Evolutionary conservation across 495 filamentous ascomycete species (phyloP).

Genomic region (Aspergillus ostianus): DNA sequence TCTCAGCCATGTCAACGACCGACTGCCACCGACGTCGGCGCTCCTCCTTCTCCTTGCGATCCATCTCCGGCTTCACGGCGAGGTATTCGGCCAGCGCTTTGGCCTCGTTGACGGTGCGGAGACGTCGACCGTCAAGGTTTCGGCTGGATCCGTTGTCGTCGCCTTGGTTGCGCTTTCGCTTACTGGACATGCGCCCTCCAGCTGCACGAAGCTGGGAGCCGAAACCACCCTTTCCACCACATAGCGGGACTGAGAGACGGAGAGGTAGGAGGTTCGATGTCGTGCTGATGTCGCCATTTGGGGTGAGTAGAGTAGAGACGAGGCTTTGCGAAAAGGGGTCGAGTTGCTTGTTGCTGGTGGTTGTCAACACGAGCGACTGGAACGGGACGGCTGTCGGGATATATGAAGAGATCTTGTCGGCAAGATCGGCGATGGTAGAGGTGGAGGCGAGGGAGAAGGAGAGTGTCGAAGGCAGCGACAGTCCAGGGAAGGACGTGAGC

Average conservation of each 20-base stretch:
- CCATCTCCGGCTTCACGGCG: constrained; percentile 95
- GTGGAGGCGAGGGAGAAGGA: constrained; percentile 64
- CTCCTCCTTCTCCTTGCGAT: constrained; percentile 83
- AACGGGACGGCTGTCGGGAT: constrained; percentile 55
- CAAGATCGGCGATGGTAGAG: constrained; percentile 66
- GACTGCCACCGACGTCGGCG: constrained; percentile 77
- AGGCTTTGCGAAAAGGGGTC: constrained; percentile 36
- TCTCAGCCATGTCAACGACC: constrained; percentile 78
- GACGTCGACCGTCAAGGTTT: constrained; percentile 86
- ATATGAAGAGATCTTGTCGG: constrained; percentile 56
- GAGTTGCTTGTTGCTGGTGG: constrained; percentile 73
- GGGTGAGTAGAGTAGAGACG: constrained; percentile 22
- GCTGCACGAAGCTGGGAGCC: constrained; percentile 95
- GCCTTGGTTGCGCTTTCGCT: constrained; percentile 80
- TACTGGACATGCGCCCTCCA: constrained; percentile 94
- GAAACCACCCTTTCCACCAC: constrained; percentile 95
- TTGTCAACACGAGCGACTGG: constrained; percentile 70
- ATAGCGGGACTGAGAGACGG: constrained; percentile 69
- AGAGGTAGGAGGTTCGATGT: constrained; percentile 76
- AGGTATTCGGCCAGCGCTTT: constrained; percentile 94
- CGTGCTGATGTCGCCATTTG: constrained; percentile 32
- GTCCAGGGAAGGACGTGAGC: constrained; percentile 77
- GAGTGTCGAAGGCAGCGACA: constrained; percentile 75
- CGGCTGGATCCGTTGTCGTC: constrained; percentile 85
- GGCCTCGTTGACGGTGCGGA: constrained; percentile 90